Evolutionary conservation across 2,329 filamentous ascomycete genomes (phyloP), one percentile per base, ranked within the genome.

Genomic region (Cryoendolithus antarcticus): DNA sequence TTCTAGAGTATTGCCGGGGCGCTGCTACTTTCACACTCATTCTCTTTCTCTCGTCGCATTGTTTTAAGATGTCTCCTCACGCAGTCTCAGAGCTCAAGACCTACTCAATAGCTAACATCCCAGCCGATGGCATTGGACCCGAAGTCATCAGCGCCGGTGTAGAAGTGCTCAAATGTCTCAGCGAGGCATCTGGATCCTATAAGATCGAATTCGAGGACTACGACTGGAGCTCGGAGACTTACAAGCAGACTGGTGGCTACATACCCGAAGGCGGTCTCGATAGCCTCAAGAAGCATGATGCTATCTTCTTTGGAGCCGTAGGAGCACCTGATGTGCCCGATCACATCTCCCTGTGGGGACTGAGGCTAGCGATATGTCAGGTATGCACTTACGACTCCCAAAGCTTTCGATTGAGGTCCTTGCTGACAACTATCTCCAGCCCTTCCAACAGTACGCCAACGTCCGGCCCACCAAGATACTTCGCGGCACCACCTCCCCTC

Each of bases 291-390:
- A 65, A 64, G 39, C 76, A 78, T 47, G 73, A 82, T 51, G 77
- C 78, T 2, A 78, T 81, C 39, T 69, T 80, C 33, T 82, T 82
- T 44, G 78, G 78, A 9, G 76, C 78, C 5, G 78, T 82, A 4
- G 78, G 78, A 9, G 74, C 72, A 34, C 75, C 74, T 13, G 64
- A 67, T 29, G 39, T 41, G 9, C 39, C 39, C 6, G 39, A 75
- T 44, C 71, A 75, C 43, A 67, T 75, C 40, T 73, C 69, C 0
- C 61, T 74, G 3, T 74, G 71, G 71, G 66, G 69, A 9, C 60
- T 74, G 4, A 61, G 70, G n/a, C 58, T 75, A 6, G 69, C 70
- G 5, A 72, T 75, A 39, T 69, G 71, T 32, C 24, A 27, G 24
- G 24, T 27, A 27, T 27, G 19, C 19, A 21, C 19, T 6, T 6